These are phyloP conservation scores for Penicillium sp. DNA, from an alignment of 2,329 filamentous ascomycete species.

Conservation along the genomic window DNA sequence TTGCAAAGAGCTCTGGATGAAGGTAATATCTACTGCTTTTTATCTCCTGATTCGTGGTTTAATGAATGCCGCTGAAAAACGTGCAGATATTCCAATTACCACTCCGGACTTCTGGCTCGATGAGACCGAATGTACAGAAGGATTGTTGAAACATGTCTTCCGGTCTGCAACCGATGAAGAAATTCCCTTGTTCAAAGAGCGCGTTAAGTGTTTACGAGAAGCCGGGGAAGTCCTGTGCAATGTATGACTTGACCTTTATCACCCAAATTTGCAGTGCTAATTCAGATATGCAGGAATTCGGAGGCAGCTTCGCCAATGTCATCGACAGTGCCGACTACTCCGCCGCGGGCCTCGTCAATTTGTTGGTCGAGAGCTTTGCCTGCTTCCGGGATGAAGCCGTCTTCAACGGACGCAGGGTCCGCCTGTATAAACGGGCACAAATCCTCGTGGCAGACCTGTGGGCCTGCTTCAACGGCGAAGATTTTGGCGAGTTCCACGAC, in stretches of 20 bases:
- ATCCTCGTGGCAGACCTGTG: slow-evolving; percentile 94
- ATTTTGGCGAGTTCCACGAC: slow-evolving; percentile 78
- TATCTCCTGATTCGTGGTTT: neutral
- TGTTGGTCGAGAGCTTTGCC: slow-evolving; percentile 74
- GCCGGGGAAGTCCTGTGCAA: slow-evolving; percentile 76
- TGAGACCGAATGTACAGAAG: slow-evolving; percentile 70
- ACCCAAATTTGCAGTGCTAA: slow-evolving; percentile 6
- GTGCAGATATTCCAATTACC: slow-evolving; percentile 77
- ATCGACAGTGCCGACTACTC: slow-evolving; percentile 73
- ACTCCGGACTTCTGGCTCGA: slow-evolving; percentile 82
- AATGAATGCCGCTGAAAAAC: neutral
- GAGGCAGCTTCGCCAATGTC: slow-evolving; percentile 69
- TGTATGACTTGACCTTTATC: slow-evolving; percentile 45
- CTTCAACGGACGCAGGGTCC: slow-evolving; percentile 72
- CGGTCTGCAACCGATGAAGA: slow-evolving; percentile 80
- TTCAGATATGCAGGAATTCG: slow-evolving; percentile 59
- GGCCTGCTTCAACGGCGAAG: slow-evolving; percentile 85
- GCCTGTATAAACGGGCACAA: slow-evolving; percentile 89
- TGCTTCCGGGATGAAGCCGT: slow-evolving; percentile 80
- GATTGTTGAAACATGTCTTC: slow-evolving; percentile 73
- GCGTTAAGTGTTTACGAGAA: slow-evolving; percentile 76
- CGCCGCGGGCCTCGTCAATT: slow-evolving; percentile 79
- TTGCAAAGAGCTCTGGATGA: slow-evolving; percentile 86
- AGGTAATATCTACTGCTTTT: slow-evolving; percentile 54
- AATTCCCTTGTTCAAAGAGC: slow-evolving; percentile 77